Conservation (phyloP, 2,329 filamentous ascomycete genomes). For the Aspergillus phoenicis region DNA sequence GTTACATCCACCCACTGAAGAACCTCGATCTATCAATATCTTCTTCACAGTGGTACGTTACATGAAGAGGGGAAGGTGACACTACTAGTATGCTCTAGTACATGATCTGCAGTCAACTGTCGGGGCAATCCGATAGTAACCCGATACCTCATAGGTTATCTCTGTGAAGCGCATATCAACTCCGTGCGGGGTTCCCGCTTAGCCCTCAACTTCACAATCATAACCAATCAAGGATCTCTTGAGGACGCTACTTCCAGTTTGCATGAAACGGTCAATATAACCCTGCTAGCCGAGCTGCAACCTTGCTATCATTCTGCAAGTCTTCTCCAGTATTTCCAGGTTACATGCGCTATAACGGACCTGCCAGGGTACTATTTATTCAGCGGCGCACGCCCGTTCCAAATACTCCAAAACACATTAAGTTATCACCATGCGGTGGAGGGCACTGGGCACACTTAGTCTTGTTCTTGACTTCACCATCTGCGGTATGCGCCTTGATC, state of each 20-base stretch:
- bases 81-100: background rate
- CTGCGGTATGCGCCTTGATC: background rate
- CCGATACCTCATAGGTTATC: background rate
- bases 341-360: background rate
- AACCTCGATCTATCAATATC: too few relatives aligned
- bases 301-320: background rate
- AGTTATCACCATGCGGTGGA: background rate
- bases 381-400: background rate
- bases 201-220: background rate
- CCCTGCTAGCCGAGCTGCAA: background rate
- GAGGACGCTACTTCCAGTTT: background rate
- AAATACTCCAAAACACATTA: background rate
- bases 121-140: background rate
- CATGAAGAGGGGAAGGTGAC: constrained; percentile 6
- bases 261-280: background rate
- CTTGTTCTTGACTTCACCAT: background rate
- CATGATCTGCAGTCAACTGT: background rate
- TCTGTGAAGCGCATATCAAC: background rate
- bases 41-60: background rate
- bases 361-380: background rate
- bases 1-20: too few relatives aligned
- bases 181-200: background rate
- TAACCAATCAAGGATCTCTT: background rate
- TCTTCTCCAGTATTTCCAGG: background rate
- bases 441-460: background rate